phyloP scores from a whole-genome alignment of 2,329 filamentous ascomycete genomes.

The Davidsoniella virescens region DNA sequence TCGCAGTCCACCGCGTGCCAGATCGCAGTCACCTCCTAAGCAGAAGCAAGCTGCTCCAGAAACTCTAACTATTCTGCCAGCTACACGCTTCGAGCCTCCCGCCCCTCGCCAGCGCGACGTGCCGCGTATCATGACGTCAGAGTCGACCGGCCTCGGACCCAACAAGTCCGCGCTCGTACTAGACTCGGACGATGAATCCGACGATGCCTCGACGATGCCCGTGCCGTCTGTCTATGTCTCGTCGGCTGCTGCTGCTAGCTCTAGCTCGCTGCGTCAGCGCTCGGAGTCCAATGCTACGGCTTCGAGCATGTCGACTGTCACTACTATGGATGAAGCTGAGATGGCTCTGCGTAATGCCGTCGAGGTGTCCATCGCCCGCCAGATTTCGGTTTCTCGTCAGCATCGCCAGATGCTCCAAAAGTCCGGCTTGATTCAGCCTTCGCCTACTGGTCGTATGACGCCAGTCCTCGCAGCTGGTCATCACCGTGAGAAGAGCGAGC shows the following conservation, averaged over 20 bases:
- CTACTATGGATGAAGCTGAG: conserved; percentile 24
- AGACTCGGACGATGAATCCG: conserved; percentile 25
- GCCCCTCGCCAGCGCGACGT: neutral
- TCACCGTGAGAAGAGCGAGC: conserved; percentile 23
- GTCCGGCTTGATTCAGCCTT: conserved; percentile 11
- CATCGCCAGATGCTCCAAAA: conserved; percentile 37
- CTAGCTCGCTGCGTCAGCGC: conserved; percentile 16
- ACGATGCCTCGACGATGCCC: conserved; percentile 16
- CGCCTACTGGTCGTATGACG: conserved; percentile 9
- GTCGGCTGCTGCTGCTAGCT: conserved; percentile 23
- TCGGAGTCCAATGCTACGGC: conserved; percentile 21
- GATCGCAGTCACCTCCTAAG: conserved; percentile 4
- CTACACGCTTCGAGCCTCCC: neutral
- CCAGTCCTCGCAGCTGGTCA: conserved; percentile 17
- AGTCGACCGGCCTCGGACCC: conserved; percentile 16
- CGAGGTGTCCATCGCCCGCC: conserved; percentile 50
- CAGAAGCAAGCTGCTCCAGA: neutral
- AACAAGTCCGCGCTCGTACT: conserved; percentile 24
- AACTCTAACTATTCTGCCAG: neutral
- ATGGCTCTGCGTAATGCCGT: conserved; percentile 36
- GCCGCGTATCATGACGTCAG: neutral
- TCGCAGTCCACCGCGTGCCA: conserved; percentile 1
- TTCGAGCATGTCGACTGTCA: conserved; percentile 20
- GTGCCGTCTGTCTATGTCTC: conserved; percentile 14
- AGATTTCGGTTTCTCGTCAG: conserved; percentile 48